Percentiles rank a stretch among this genome's conserved stretches.
Evolutionary conservation across 495 filamentous ascomycete species (phyloP).

Genomic region (Hyaloscypha finlandica): DNA sequence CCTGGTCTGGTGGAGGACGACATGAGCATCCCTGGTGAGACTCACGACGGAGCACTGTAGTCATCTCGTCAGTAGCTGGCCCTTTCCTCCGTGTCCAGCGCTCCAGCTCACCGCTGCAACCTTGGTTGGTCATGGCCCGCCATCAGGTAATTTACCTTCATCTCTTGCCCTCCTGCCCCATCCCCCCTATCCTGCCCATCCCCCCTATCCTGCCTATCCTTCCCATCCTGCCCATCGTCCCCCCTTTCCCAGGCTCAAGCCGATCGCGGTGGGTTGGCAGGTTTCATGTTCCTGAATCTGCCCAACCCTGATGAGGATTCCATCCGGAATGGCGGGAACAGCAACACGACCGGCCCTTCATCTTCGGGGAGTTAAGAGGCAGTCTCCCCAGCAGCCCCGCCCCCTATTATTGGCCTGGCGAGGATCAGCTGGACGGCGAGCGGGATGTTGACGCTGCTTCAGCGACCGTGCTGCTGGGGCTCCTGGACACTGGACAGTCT

Average conservation of each 20-base stretch:
- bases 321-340: background rate
- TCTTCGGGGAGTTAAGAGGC: too few species aligned
- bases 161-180: background rate
- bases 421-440: conserved; percentile 4
- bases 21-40: too few species aligned
- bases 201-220: too few species aligned
- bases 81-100: too few species aligned
- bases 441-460: background rate
- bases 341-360: too few species aligned
- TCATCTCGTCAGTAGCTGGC: background rate
- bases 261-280: background rate
- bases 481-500: background rate
- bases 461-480: background rate
- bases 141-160: background rate
- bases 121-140: background rate
- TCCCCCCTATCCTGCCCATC: background rate
- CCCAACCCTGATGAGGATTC: background rate
- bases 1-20: too few species aligned
- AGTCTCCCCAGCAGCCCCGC: background rate
- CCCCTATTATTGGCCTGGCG: background rate
- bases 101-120: too few species aligned
- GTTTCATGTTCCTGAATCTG: conserved; percentile 6
- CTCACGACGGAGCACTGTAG: too few species aligned
- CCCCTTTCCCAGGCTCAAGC: background rate
- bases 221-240: background rate